Evolutionary conservation across 2,329 filamentous ascomycete species (phyloP).

Genomic region (Geoglossum cookeanum): DNA sequence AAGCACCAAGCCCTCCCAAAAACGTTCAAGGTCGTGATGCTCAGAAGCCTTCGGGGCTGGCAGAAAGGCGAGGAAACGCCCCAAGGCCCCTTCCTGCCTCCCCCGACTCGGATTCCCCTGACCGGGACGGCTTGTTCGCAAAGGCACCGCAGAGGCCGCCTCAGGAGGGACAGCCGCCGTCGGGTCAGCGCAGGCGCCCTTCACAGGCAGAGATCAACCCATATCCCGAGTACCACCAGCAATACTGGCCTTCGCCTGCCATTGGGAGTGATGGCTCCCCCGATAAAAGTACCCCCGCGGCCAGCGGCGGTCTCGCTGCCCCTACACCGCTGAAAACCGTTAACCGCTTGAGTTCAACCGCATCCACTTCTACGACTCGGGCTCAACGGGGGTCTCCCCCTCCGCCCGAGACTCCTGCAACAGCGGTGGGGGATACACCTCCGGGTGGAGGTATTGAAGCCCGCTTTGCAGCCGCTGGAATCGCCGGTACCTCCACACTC

Average conservation of each 20-base stretch:
- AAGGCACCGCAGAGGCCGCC: constrained; percentile 28
- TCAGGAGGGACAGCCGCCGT: not conserved
- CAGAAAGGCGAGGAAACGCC: constrained; percentile 63
- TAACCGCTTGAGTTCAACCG: constrained; percentile 55
- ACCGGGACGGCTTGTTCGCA: constrained; percentile 66
- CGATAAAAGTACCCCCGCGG: not conserved
- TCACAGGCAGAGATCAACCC: constrained; percentile 18
- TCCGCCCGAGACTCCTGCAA: constrained; percentile 75
- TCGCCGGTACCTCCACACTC: constrained; percentile 67
- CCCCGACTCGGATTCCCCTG: constrained; percentile 52
- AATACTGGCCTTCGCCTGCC: constrained; percentile 40
- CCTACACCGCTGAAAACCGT: constrained; percentile 31
- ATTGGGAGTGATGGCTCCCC: constrained; percentile 8
- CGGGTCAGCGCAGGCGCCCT: constrained; percentile 10
- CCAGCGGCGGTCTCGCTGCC: constrained; percentile 25
- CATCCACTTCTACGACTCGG: constrained; percentile 81
- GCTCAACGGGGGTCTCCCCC: constrained; percentile 86
- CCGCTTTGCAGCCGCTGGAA: constrained; percentile 77
- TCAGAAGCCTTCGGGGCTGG: constrained; percentile 44
- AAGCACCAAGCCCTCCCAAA: constrained; percentile 14
- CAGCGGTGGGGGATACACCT: constrained; percentile 41
- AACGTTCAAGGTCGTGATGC: constrained; percentile 28
- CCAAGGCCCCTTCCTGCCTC: constrained; percentile 73
- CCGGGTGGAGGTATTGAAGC: constrained; percentile 74
- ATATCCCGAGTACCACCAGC: constrained; percentile 36